Evolutionary conservation across 2,329 filamentous ascomycete genomes (phyloP), one percentile per base, ranked within the genome.

Genomic region (Acephala macrosclerotiorum): DNA sequence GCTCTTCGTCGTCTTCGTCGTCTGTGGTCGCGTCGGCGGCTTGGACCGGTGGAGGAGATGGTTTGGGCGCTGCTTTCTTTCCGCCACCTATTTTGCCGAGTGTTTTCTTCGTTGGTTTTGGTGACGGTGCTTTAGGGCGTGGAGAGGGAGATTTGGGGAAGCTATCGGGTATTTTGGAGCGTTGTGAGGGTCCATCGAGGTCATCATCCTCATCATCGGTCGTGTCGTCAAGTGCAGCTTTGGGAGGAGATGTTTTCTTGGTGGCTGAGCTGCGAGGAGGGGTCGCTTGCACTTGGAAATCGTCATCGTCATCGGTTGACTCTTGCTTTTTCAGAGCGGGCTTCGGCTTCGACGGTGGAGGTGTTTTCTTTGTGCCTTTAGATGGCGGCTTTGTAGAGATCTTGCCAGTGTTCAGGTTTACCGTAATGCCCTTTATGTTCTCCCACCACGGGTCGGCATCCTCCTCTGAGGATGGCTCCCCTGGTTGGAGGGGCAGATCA

Each of bases 271-370:
- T 66, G 36, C 62, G 66, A 42, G 70, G 66, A 22, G 75, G 75
- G 9, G 73, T 74, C 33, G 71, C 66, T 67, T 76, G 75, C 16
- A 75, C 71, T 64, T 77, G 75, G 26, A 77, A 77, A 40, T 69
- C 74, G 40, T 73, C 71, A 29, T 70, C 63, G n/a, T 73, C 71
- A 40, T 73, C 60, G 16, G 49, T 53, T 3, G 60, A 53, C 36
- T 66, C 53, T 18, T 67, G 42, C n/a, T 68, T 58, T 26, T 62
- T 42, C 14, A 63, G 26, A 42, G 22, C 7, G 14, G 58, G 14
- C 58, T 20, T 12, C 29, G 38, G 38, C 12, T 29, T 53, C 18
- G 25, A 14, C 1, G 55, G 29, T 35, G 57, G 40, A 7, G 65
- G 26, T 33, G 35, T 60, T 22, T 20, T 38, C 6, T 58, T 65